Evolutionary conservation across 2,329 filamentous ascomycete species (phyloP).

Genomic region (Corinectria fuckeliana): DNA sequence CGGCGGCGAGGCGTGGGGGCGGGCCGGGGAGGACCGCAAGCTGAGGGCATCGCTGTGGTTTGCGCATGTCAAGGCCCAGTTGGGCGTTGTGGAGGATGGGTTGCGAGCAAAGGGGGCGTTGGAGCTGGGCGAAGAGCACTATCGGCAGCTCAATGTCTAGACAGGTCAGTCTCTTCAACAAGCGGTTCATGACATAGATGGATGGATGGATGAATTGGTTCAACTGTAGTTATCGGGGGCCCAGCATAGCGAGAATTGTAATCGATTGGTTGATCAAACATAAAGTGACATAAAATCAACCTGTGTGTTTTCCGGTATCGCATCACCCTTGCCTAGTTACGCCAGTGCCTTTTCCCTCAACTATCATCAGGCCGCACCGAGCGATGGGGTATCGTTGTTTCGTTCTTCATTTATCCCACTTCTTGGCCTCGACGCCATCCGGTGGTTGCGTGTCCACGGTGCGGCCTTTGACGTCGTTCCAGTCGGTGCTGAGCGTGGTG

Average conservation of each 20-base stretch:
- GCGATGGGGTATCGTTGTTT: neutral
- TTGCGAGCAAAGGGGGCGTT: slow-evolving; percentile 31
- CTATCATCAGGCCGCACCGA: slow-evolving; percentile 11
- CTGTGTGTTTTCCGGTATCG: slow-evolving; percentile 13
- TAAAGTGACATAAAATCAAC: slow-evolving; percentile 3
- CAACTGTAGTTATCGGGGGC: neutral
- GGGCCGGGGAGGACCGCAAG: slow-evolving; percentile 30
- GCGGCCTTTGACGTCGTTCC: slow-evolving; percentile 77
- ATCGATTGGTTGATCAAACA: slow-evolving; percentile 7
- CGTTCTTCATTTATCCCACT: slow-evolving; percentile 57
- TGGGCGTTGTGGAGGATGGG: slow-evolving; percentile 17
- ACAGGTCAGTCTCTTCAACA: neutral
- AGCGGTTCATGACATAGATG: slow-evolving; percentile 2
- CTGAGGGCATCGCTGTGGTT: slow-evolving; percentile 39
- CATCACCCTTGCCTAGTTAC: slow-evolving; percentile 24
- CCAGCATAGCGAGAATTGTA: slow-evolving; percentile 14
- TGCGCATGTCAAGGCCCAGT: slow-evolving; percentile 21
- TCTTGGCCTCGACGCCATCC: slow-evolving; percentile 78
- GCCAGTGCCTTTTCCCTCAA: slow-evolving; percentile 19
- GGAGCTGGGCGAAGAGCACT: slow-evolving; percentile 26
- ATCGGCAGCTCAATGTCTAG: slow-evolving; percentile 24
- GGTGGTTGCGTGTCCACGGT: slow-evolving; percentile 77
- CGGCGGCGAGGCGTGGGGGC: slow-evolving; percentile 34
- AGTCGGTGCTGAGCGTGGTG: slow-evolving; percentile 90
- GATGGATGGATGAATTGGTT: neutral